Percentiles rank a stretch among this genome's conserved stretches.
phyloP scores from a whole-genome alignment of 148 eudicot genomes.

The Amaranthus palmeri region DNA sequence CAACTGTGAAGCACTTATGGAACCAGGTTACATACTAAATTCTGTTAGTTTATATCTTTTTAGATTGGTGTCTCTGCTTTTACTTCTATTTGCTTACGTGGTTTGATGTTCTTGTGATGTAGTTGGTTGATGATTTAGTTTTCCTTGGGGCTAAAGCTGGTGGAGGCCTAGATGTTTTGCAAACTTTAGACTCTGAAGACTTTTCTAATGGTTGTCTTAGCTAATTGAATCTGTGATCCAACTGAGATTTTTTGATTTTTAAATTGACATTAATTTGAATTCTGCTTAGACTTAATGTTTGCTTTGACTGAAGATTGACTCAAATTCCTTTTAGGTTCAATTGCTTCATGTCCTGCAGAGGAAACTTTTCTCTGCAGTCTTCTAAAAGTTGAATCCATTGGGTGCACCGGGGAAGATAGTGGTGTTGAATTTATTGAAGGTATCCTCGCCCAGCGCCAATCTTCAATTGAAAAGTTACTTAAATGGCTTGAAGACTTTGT shows the following conservation, averaged over 20 bases:
- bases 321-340: conserved; percentile 35
- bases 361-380: conserved; percentile 76
- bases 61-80: conserved; percentile 3
- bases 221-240: not conserved
- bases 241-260: not conserved
- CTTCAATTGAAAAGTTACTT: conserved; percentile 55
- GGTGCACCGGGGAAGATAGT: conserved; percentile 29
- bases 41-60: not conserved
- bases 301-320: conserved; percentile 16
- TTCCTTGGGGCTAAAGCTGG: conserved; percentile 75
- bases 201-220: conserved; percentile 52
- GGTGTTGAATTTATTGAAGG: conserved; percentile 43
- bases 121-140: conserved; percentile 78
- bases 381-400: conserved; percentile 45
- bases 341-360: conserved; percentile 69
- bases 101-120: conserved; percentile 15
- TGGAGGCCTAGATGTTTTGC: conserved; percentile 47
- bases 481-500: conserved; percentile 54
- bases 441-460: conserved; percentile 50
- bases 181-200: conserved; percentile 49
- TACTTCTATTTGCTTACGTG: conserved; percentile 5
- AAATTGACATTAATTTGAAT: not conserved
- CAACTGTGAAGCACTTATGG: conserved; percentile 68
- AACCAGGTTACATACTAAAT: conserved; percentile 49
- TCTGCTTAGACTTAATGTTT: not conserved